Evolutionary conservation across 2,329 filamentous ascomycete species (phyloP).

Genomic region (Epichloe uncinata): DNA sequence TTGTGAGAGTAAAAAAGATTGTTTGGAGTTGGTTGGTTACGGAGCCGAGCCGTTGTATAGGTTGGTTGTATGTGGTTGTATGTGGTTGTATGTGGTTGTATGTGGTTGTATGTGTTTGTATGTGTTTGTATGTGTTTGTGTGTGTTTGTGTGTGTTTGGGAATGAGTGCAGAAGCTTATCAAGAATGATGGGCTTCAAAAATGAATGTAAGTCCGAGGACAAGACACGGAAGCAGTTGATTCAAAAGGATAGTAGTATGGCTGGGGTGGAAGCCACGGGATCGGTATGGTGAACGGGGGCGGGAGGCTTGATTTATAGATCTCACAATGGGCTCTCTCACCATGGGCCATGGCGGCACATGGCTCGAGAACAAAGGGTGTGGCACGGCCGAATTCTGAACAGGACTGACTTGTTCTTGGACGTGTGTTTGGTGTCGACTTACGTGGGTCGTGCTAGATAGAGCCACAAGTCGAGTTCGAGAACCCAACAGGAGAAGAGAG

Average conservation of each 20-base stretch:
- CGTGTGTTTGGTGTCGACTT: background rate
- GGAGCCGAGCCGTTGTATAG: slow-evolving; percentile 1
- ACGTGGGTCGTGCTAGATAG: background rate
- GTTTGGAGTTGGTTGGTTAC: slow-evolving; percentile 6
- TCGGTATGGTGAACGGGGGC: background rate
- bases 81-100: background rate
- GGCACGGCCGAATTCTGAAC: background rate
- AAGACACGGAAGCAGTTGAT: slow-evolving; percentile 1
- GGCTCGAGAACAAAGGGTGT: background rate
- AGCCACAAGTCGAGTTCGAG: background rate
- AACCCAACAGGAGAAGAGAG: background rate
- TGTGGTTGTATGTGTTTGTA: too few relatives aligned
- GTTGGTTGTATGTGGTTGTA: background rate
- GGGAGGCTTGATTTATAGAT: slow-evolving; percentile 5
- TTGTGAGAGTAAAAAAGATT: slow-evolving; percentile 6
- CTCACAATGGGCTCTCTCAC: background rate
- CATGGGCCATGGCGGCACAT: background rate
- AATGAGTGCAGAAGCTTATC: slow-evolving; percentile 4
- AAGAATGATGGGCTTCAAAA: slow-evolving; percentile 12
- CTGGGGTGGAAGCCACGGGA: background rate
- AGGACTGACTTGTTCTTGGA: background rate
- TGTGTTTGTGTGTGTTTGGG: background rate
- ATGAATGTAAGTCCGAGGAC: slow-evolving; percentile 14
- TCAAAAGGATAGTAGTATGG: background rate
- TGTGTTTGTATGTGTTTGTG: background rate